phyloP scores from a whole-genome alignment of 2,329 filamentous ascomycete genomes.

The Aureobasidium sp. region DNA sequence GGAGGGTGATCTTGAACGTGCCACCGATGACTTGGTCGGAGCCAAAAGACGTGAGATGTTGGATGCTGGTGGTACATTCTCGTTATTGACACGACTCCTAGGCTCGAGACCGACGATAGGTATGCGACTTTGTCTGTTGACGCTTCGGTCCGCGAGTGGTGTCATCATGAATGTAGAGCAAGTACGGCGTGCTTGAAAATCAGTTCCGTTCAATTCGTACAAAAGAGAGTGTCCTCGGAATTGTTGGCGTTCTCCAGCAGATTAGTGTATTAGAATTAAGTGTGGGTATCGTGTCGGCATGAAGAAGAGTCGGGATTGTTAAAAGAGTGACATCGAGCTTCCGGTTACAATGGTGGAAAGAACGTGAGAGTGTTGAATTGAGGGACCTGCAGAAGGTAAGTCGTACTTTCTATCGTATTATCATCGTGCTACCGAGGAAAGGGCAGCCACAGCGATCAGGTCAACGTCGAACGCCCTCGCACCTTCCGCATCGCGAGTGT shows the following conservation, averaged over 20 bases:
- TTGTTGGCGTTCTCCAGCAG: not conserved
- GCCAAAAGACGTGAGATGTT: constrained; percentile 18
- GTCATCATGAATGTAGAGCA: not conserved
- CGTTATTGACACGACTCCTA: constrained; percentile 14
- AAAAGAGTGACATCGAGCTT: constrained; percentile 6
- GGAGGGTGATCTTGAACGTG: constrained; percentile 15
- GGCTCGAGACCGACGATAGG: not conserved
- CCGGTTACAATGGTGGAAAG: not conserved
- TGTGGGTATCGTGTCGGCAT: not conserved
- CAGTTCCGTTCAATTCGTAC: not conserved
- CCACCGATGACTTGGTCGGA: constrained; percentile 22
- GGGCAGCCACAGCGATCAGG: not conserved
- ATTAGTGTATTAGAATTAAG: not conserved
- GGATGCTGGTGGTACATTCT: constrained; percentile 15
- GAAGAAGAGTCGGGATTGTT: not conserved
- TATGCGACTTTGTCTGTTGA: constrained; percentile 16
- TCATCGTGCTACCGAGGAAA: not conserved
- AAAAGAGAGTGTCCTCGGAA: too few species aligned
- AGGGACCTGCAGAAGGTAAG: not conserved
- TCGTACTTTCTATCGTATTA: not conserved
- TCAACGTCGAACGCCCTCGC: constrained; percentile 6
- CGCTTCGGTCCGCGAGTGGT: constrained; percentile 19
- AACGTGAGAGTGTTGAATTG: not conserved
- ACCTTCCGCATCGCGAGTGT: not conserved
- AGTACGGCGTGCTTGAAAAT: not conserved